Evolutionary conservation across 2,329 filamentous ascomycete species (phyloP).

Genomic region (Tolypocladium nubicola): DNA sequence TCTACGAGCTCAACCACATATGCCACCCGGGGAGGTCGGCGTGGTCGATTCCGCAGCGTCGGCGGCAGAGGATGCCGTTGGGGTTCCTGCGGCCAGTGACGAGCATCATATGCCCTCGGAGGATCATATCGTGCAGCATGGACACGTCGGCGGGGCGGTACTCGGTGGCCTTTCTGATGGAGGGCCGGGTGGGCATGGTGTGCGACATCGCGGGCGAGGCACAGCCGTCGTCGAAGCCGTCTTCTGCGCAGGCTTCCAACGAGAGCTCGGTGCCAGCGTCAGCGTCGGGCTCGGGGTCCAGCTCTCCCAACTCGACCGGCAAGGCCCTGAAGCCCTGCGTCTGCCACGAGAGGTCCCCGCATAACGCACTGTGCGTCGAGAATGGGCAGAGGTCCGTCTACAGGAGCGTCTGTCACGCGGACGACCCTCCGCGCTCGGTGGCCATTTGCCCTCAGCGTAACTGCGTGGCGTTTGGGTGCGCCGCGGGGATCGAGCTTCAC

Average conservation of each 20-base stretch:
- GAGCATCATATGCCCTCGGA: conserved; percentile 43
- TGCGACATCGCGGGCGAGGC: conserved; percentile 35
- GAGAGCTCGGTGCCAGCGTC: conserved; percentile 7
- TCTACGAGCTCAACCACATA: conserved; percentile 36
- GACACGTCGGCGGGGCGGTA: conserved; percentile 46
- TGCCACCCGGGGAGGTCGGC: conserved; percentile 17
- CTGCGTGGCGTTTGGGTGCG: conserved; percentile 56
- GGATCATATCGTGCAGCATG: conserved; percentile 50
- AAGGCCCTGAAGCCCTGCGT: conserved; percentile 7
- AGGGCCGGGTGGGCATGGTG: conserved; percentile 49
- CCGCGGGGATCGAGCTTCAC: conserved; percentile 51
- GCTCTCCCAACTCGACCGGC: background rate
- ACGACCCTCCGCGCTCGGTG: conserved; percentile 54
- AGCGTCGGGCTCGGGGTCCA: background rate
- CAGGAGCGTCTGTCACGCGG: conserved; percentile 44
- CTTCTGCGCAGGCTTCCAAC: conserved; percentile 3
- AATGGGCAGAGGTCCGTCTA: conserved; percentile 19
- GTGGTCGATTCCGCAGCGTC: conserved; percentile 15
- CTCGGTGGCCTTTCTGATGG: conserved; percentile 47
- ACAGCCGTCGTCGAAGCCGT: conserved; percentile 2
- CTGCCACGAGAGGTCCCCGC: conserved; percentile 12
- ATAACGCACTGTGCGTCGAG: conserved; percentile 17
- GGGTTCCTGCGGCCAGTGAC: conserved; percentile 32
- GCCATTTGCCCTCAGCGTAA: conserved; percentile 54
- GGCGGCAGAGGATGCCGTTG: conserved; percentile 10